Evolutionary conservation across 345 rosid species (phyloP).

Genomic region (Eutrema heterophyllum): DNA sequence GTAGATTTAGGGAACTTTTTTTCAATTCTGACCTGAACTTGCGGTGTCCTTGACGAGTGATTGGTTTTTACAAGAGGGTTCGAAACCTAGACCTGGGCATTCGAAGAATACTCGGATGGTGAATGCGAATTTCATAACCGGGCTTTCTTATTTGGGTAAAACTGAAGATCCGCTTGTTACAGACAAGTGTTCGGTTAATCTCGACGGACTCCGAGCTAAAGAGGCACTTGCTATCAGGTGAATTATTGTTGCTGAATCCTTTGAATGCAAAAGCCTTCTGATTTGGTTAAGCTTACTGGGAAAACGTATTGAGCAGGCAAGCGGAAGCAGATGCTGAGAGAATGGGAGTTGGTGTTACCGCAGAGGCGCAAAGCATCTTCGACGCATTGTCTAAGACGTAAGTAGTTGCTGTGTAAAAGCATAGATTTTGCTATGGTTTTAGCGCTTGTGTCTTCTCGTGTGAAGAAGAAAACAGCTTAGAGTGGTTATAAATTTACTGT

Average conservation of each 20-base stretch:
- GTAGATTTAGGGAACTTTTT: neutral
- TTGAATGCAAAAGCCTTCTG: neutral
- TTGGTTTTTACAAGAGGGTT: constrained; percentile 66
- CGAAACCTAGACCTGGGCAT: constrained; percentile 50
- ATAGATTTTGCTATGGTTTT: neutral
- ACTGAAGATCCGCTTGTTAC: constrained; percentile 82
- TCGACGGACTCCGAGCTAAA: constrained; percentile 55
- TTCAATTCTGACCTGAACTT: constrained; percentile 21
- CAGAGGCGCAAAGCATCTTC: constrained; percentile 78
- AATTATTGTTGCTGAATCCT: neutral
- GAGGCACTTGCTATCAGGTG: constrained; percentile 84
- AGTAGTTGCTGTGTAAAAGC: neutral
- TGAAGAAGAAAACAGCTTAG: neutral
- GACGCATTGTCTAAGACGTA: constrained; percentile 96
- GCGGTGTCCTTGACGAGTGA: constrained; percentile 36
- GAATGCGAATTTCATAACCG: constrained; percentile 74
- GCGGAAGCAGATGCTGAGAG: constrained; percentile 87
- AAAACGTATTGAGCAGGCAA: constrained; percentile 48
- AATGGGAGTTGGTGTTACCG: constrained; percentile 88
- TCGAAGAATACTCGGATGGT: constrained; percentile 67
- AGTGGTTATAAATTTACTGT: neutral
- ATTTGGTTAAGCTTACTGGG: neutral
- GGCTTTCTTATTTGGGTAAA: constrained; percentile 55
- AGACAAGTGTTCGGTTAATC: constrained; percentile 60
- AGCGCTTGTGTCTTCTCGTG: neutral